phyloP scores from a whole-genome alignment of 805 yeast genomes.

The Ogataea paraovalis region DNA sequence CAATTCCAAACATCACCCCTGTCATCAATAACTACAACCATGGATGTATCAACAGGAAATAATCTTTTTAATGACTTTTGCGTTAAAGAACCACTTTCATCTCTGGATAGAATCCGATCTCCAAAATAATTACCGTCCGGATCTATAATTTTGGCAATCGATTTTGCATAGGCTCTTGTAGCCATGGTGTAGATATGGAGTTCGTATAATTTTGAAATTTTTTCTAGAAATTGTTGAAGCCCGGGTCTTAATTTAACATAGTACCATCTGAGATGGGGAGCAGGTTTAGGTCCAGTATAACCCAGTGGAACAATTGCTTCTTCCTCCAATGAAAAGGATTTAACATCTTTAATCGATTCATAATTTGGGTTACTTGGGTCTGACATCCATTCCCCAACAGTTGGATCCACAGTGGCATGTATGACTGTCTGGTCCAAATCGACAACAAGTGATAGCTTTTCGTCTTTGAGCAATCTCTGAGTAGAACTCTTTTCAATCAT shows the following conservation, averaged over 20 bases:
- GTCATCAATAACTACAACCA: conserved; percentile 96
- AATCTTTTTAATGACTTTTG: conserved; percentile 83
- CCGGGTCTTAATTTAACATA: conserved; percentile 94
- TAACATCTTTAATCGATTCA: conserved; percentile 78
- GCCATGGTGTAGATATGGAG: conserved; percentile 98
- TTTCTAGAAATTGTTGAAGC: conserved; percentile 62
- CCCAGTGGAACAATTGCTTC: conserved; percentile 55
- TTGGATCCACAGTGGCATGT: conserved; percentile 97
- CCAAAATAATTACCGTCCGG: conserved; percentile 86
- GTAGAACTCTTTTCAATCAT: conserved; percentile 71
- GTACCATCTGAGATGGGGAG: conserved; percentile 72
- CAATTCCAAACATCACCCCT: conserved; percentile 99
- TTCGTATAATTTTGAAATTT: conserved; percentile 66
- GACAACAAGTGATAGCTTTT: conserved; percentile 83
- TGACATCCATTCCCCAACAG: conserved; percentile 92
- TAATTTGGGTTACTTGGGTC: conserved; percentile 85
- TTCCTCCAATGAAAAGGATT: conserved; percentile 73
- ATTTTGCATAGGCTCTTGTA: conserved; percentile 85
- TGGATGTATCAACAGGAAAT: conserved; percentile 92
- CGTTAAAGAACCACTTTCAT: conserved; percentile 89
- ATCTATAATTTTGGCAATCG: conserved; percentile 86
- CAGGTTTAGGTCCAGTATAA: conserved; percentile 57
- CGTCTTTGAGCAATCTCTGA: conserved; percentile 51
- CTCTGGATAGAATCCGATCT: conserved; percentile 86
- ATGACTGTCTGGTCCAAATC: conserved; percentile 97